Base-by-base conservation (phyloP, 1,284 basidiomycete genomes). In the Ustilago curta region DNA sequence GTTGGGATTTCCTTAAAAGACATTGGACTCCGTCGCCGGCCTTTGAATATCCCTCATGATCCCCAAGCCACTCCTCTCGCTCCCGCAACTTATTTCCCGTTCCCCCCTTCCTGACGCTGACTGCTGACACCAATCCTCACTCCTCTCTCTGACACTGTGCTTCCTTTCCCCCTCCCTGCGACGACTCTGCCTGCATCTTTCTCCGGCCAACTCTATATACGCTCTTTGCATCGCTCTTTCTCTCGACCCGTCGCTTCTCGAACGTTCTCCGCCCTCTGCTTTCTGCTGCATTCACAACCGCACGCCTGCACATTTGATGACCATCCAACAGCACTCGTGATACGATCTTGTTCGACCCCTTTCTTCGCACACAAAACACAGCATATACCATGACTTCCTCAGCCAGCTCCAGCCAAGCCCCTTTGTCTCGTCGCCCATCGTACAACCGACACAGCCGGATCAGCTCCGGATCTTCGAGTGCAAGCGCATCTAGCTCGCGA, bases 351-450 rank as follows among this genome's bases (percentile, higher is more conserved):
- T 31, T 27, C 43, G 50, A 19, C 11, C 39, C 6, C 11, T 8
- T 18, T 25, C 32, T 27, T 8, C 40, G 8, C 19, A 37, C 35
- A 37, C 14, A 37, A 27, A 47, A 29, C 9, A 49, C 45, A 25
- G 11, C 45, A 63, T 49, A 45, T 48, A 69, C 4, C 42, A 76
- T 76, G 74, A 61, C 74, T 23, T 19, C 74, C 37, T 59, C 62
- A 35, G 54, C 62, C 47, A 59, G 62, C 56, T 51, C 65, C 35
- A 63, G 53, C 55, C 52, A 54, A 49, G 29, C 59, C 8, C 61
- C 66, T 25, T 23, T 62, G 16, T 59, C 59, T 42, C 74, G 74
- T 51, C 61, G 70, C 59, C 69, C 74, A n/a, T 47, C 58, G 11
- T 51, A 65, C 59, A 57, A 53, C 39, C 69, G 66, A 12, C 59